Conservation (phyloP, 495 filamentous ascomycete genomes). For the Aspergillus hancockii region DNA sequence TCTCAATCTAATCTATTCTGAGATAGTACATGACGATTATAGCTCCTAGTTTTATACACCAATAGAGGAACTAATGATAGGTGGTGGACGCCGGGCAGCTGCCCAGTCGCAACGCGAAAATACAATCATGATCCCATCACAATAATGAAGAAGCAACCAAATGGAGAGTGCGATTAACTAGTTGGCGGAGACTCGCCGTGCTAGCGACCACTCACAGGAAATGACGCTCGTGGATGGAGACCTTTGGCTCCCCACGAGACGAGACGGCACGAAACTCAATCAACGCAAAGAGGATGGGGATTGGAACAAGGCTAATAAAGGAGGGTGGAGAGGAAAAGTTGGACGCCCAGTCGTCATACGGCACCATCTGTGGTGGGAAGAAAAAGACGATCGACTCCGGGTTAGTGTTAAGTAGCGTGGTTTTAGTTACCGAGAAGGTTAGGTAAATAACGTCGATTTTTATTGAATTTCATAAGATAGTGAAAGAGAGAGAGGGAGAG, state of each 20-base stretch:
- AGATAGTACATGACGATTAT: slow-evolving; percentile 1
- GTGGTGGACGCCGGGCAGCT: background rate
- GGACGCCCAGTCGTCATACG: slow-evolving; percentile 4
- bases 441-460: background rate
- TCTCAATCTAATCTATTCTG: background rate
- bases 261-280: slow-evolving; percentile 26
- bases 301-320: slow-evolving; percentile 13
- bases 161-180: slow-evolving; percentile 14
- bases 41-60: slow-evolving; percentile 6
- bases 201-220: slow-evolving; percentile 19
- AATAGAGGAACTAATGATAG: background rate
- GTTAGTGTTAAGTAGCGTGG: slow-evolving; percentile 4
- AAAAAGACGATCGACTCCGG: slow-evolving; percentile 17
- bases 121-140: slow-evolving; percentile 1
- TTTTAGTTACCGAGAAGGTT: slow-evolving; percentile 8
- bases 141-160: slow-evolving; percentile 16
- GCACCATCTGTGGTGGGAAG: slow-evolving; percentile 5
- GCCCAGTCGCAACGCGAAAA: background rate
- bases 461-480: background rate
- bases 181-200: slow-evolving; percentile 14
- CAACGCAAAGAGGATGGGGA: slow-evolving; percentile 17
- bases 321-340: slow-evolving; percentile 12
- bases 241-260: slow-evolving; percentile 18
- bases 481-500: background rate
- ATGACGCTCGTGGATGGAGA: slow-evolving; percentile 23